Evolutionary conservation across 192 early-diverging fungal species (phyloP).

Genomic region (Coemansia erecta): DNA sequence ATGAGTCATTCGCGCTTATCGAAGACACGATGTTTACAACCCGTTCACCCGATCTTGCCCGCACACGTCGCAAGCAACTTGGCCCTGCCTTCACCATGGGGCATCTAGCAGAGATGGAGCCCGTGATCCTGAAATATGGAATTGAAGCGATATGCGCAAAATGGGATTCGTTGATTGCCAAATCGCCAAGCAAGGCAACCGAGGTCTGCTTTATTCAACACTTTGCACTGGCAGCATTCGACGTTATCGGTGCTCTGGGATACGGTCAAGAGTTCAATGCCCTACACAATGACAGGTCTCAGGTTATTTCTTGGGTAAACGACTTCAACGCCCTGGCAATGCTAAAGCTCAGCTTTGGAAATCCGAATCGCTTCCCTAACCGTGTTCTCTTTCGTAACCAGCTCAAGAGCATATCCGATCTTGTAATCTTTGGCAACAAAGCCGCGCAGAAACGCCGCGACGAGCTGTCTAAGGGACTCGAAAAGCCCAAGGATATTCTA

Average conservation of each 20-base stretch:
- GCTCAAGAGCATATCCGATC: constrained; percentile 20
- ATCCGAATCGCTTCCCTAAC: too few species aligned
- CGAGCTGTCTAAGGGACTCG: constrained; percentile 1
- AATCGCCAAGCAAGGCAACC: background rate
- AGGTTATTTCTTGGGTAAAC: constrained; percentile 27
- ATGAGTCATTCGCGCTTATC: constrained; percentile 28
- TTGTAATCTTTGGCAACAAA: constrained; percentile 20
- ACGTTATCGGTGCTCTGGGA: constrained; percentile 36
- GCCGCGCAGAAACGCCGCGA: constrained; percentile 25
- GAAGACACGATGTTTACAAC: constrained; percentile 47
- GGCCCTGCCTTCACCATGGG: constrained; percentile 26
- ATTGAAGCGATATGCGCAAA: constrained; percentile 20
- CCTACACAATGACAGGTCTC: constrained; percentile 19
- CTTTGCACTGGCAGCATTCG: constrained; percentile 32
- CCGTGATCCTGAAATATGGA: constrained; percentile 27
- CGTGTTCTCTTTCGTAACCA: too few species aligned
- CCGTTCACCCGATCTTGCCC: constrained; percentile 28
- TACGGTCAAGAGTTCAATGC: constrained; percentile 30
- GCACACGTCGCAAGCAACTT: constrained; percentile 31
- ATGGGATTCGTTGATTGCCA: constrained; percentile 19
- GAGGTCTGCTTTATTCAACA: constrained; percentile 32
- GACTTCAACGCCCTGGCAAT: too few species aligned
- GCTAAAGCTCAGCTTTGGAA: too few species aligned
- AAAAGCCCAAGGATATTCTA: constrained; percentile 28
- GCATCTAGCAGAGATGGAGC: constrained; percentile 39